Evolutionary conservation across 2,329 filamentous ascomycete species (phyloP).

Genomic region (Arthrobotrys conoides): DNA sequence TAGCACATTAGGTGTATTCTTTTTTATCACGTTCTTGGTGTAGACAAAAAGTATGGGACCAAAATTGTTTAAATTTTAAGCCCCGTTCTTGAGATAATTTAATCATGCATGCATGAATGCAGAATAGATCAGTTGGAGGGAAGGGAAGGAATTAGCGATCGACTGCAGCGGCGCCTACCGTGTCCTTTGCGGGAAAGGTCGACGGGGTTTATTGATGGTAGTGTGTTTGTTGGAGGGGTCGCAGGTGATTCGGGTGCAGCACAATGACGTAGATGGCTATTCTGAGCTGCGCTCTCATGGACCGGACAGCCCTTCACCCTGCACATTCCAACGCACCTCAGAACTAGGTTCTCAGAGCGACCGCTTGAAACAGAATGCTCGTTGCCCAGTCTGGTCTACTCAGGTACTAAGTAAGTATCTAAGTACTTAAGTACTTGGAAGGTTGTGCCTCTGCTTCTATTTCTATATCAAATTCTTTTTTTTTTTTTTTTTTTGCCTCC

Average conservation of each 20-base stretch:
- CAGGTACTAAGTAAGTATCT: no score
- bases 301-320: slow-evolving; percentile 3
- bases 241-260: slow-evolving; percentile 26
- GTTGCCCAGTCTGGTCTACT: no score
- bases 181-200: slow-evolving; percentile 5
- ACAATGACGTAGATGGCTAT: slow-evolving; percentile 58
- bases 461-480: neutral
- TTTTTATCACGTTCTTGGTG: slow-evolving; percentile 7
- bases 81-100: neutral
- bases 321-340: neutral
- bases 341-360: no score
- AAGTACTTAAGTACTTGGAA: no score
- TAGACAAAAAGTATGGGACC: slow-evolving; percentile 22
- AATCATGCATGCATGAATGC: neutral
- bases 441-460: neutral
- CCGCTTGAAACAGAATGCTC: neutral
- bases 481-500: neutral
- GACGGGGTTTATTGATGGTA: neutral
- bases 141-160: slow-evolving; percentile 11
- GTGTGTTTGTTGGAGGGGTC: slow-evolving; percentile 4
- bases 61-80: slow-evolving; percentile 7
- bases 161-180: slow-evolving; percentile 18
- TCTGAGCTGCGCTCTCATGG: slow-evolving; percentile 17
- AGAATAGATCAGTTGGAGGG: neutral
- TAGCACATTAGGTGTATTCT: neutral